Base-by-base conservation (phyloP, 305 asterid species). In the Solanum aculeatissimum region DNA sequence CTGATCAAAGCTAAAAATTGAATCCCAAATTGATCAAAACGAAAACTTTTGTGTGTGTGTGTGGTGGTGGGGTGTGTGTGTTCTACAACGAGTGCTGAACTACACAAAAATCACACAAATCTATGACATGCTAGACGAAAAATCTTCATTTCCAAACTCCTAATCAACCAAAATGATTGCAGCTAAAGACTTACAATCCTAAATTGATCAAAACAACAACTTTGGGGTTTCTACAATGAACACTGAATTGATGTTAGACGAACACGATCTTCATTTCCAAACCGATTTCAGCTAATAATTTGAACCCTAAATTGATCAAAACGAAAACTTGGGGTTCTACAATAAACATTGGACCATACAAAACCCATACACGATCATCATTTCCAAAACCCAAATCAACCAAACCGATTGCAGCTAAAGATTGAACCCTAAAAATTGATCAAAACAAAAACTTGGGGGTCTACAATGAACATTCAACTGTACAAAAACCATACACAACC, bases 221-320 rank as follows among this genome's bases (percentile, higher is more conserved):
- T 65, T 29, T 14, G 12, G 72, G 70, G 42, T 3, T 29, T 65
- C 72, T 65, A 65, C 43, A 65, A 29, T 27, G 71, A 63, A 14
- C 7, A 63, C n/a, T 27, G 71, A 63, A 63, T 40, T 29, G 16
- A 65, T 15, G 19, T 27, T 65, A 65, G 3, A 65, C 13, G 55
- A 51, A 47, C 85, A 89, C 97, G 90, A 93, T 94, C 96, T 90
- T 95, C 98, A 95, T 95, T 80, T 80, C 89, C 19, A 83, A 63
- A 47, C 53, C 16, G 7, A 63, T 13, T 35, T 12, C 9, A 66
- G 75, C 45, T 65, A 65, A 65, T 29, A n/a, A 18, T 15, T 65
- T 65, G 3, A 66, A 35, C 47, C 74, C 42, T 66, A 32, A 66
- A 65, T 65, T 7, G 21, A 65, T 29, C 72, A 29, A 65, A 65